Percentiles rank a stretch among this genome's conserved stretches.
These are phyloP conservation scores for Laetiporus sulphureus DNA, from an alignment of 1,284 basidiomycete genomes.

Conservation along the genomic window DNA sequence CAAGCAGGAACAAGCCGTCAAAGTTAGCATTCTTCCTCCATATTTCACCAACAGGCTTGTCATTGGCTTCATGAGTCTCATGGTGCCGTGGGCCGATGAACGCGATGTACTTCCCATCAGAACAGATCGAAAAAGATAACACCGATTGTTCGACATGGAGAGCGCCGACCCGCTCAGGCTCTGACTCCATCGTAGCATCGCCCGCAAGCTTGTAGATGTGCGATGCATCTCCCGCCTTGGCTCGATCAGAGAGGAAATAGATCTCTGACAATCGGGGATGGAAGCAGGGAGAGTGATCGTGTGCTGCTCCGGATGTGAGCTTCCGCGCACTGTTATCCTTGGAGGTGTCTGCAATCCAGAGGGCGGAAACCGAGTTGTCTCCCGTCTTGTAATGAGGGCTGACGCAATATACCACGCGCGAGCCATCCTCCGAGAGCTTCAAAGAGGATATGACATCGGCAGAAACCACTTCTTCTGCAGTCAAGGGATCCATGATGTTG, in stretches of 20 bases:
- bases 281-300: conserved; percentile 5
- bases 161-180: background rate
- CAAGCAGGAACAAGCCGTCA: background rate
- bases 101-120: conserved; percentile 4
- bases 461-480: conserved; percentile 2
- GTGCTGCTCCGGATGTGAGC: conserved; percentile 1
- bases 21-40: conserved; percentile 7
- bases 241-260: conserved; percentile 8
- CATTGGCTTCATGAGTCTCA: background rate
- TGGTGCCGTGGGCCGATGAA: conserved; percentile 2
- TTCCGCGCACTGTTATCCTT: conserved; percentile 1
- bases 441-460: conserved; percentile 2
- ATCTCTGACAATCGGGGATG: conserved; percentile 6
- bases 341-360: conserved; percentile 7
- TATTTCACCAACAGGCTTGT: background rate
- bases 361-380: conserved; percentile 6
- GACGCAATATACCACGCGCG: conserved; percentile 4
- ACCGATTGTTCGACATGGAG: background rate
- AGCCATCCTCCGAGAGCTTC: conserved; percentile 3
- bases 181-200: background rate
- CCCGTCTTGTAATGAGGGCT: conserved; percentile 4
- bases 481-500: no score
- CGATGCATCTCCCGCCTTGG: background rate
- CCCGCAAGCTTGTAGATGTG: conserved; percentile 3
- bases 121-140: conserved; percentile 1